Conservation (phyloP, 2,329 filamentous ascomycete species). For the Neonectria magnoliae region DNA sequence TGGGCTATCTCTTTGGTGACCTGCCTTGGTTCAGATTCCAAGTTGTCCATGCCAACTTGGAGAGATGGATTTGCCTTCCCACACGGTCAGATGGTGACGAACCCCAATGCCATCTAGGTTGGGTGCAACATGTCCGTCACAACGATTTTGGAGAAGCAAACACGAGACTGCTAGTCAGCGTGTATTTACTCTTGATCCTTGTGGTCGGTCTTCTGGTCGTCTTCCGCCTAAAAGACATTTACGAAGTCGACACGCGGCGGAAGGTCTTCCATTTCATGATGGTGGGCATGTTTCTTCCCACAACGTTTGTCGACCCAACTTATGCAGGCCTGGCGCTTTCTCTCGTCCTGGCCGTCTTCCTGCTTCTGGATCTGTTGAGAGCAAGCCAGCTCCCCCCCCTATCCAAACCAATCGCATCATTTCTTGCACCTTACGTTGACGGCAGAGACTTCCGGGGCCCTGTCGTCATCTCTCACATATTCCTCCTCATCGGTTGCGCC, state of each 20-base stretch:
- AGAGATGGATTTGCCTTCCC: constrained; percentile 80
- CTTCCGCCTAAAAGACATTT: constrained; percentile 76
- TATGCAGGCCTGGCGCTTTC: constrained; percentile 84
- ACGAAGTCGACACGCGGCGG: constrained; percentile 92
- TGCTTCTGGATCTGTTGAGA: constrained; percentile 87
- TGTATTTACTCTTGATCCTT: constrained; percentile 79
- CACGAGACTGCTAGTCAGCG: constrained; percentile 78
- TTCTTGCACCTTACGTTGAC: constrained; percentile 93
- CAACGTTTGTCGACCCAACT: constrained; percentile 85
- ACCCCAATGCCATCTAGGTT: constrained; percentile 61
- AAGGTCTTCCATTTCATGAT: constrained; percentile 99
- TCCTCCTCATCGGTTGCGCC: constrained; percentile 92
- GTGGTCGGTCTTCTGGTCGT: constrained; percentile 77
- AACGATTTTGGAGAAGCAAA: constrained; percentile 78
- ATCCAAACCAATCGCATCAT: constrained; percentile 84
- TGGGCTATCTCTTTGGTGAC: constrained; percentile 89
- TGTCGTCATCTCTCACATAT: constrained; percentile 95
- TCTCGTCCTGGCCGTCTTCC: constrained; percentile 82
- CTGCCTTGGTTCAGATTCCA: constrained; percentile 76
- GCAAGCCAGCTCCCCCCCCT: constrained; percentile 92
- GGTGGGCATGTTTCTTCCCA: constrained; percentile 93
- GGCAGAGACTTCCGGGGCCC: constrained; percentile 92
- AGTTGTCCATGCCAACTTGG: constrained; percentile 73
- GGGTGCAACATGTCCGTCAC: constrained; percentile 73
- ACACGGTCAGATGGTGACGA: constrained; percentile 46